These are phyloP conservation scores for Pseudopithomyces chartarum DNA, from an alignment of 2,329 filamentous ascomycete species.

Conservation along the genomic window DNA sequence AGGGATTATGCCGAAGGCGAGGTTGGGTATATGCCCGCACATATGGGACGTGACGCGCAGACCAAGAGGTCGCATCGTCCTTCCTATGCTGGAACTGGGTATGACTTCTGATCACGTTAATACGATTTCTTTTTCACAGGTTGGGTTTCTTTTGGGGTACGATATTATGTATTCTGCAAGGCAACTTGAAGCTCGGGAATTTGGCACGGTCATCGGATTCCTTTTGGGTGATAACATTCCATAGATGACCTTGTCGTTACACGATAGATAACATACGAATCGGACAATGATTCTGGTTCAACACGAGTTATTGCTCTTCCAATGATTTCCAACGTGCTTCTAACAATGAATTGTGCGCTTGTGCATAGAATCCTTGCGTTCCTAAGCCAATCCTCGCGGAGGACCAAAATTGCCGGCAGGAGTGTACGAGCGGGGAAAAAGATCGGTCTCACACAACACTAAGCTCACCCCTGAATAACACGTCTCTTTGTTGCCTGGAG, in stretches of 20 bases:
- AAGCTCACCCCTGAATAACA: not conserved
- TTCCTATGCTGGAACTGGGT: not conserved
- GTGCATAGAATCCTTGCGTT: no score
- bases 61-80: not conserved
- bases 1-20: constrained; percentile 19
- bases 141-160: not conserved
- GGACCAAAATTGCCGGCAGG: not conserved
- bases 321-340: no score
- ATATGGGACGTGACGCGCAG: not conserved
- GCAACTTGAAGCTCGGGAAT: no score
- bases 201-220: no score
- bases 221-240: no score
- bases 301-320: no score
- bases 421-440: constrained; percentile 4
- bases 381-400: not conserved
- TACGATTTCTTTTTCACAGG: no score
- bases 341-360: no score
- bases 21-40: not conserved
- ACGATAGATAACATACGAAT: no score
- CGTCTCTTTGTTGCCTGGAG: not conserved
- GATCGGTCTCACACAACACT: not conserved
- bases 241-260: no score
- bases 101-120: not conserved
- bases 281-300: no score
- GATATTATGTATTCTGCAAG: not conserved